Evolutionary conservation across 176 grass and related monocot species (phyloP).

Genomic region (Zea luxurians): DNA sequence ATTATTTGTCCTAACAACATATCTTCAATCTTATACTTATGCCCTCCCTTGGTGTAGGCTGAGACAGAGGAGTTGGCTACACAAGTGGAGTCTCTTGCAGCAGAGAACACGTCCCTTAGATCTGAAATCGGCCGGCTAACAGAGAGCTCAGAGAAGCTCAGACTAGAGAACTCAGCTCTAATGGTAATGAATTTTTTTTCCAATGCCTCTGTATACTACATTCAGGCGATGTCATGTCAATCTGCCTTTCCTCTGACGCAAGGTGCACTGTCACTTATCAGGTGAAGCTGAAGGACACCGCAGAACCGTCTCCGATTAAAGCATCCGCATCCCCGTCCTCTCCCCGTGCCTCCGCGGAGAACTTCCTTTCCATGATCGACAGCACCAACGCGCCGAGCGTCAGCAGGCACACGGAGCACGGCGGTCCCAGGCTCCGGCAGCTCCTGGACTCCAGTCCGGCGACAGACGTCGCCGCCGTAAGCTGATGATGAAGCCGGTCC

Average conservation of each 20-base stretch:
- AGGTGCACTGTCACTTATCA: conserved; percentile 10
- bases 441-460: conserved; percentile 45
- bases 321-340: conserved; percentile 22
- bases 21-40: background rate
- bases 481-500: conserved; percentile 10
- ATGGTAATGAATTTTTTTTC: conserved; percentile 49
- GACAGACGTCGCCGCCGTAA: conserved; percentile 49
- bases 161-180: conserved; percentile 71
- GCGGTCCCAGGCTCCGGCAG: conserved; percentile 54
- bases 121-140: conserved; percentile 81
- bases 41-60: conserved; percentile 49
- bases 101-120: conserved; percentile 73
- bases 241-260: background rate
- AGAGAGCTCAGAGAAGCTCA: conserved; percentile 69
- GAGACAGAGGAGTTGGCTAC: conserved; percentile 72
- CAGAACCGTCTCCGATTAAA: conserved; percentile 28
- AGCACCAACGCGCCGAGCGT: conserved; percentile 23
- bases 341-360: conserved; percentile 39
- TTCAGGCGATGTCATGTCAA: background rate
- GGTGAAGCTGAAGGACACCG: conserved; percentile 55
- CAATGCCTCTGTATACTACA: background rate
- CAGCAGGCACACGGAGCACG: conserved; percentile 42
- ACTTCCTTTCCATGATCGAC: conserved; percentile 74
- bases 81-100: conserved; percentile 64
- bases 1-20: background rate